phyloP scores from a whole-genome alignment of 202 grass and related monocot species.

The Carex arenaria region DNA sequence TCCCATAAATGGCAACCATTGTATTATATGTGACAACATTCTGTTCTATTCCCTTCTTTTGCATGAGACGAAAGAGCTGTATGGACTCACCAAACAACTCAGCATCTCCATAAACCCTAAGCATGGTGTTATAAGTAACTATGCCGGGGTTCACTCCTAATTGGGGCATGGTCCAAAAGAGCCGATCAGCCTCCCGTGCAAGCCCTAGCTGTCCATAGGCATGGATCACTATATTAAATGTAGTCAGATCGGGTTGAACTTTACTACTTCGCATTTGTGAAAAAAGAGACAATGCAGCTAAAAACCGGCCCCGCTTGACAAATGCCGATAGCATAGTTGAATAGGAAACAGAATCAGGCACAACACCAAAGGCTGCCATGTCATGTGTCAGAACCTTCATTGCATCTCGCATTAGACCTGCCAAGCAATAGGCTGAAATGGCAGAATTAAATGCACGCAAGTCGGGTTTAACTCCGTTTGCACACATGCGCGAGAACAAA shows the following conservation, averaged over 20 bases:
- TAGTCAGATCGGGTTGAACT: slow-evolving; percentile 65
- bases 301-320: slow-evolving; percentile 50
- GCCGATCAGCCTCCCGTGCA: slow-evolving; percentile 67
- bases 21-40: slow-evolving; percentile 95
- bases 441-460: slow-evolving; percentile 79
- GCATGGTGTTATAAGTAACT: slow-evolving; percentile 94
- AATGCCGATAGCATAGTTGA: slow-evolving; percentile 70
- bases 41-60: slow-evolving; percentile 35
- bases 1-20: slow-evolving; percentile 87
- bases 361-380: slow-evolving; percentile 54
- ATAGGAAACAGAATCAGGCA: slow-evolving; percentile 68
- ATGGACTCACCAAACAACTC: slow-evolving; percentile 80
- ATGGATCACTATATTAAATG: slow-evolving; percentile 79
- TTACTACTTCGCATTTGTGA: slow-evolving; percentile 62
- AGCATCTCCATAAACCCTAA: slow-evolving; percentile 80
- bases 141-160: slow-evolving; percentile 57
- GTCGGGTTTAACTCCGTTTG: slow-evolving; percentile 48
- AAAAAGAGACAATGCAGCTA: slow-evolving; percentile 80
- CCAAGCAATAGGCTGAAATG: slow-evolving; percentile 54
- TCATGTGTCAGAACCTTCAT: slow-evolving; percentile 56
- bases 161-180: slow-evolving; percentile 84
- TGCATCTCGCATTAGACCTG: slow-evolving; percentile 62
- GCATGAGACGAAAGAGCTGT: slow-evolving; percentile 78
- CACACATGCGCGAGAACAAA: slow-evolving; percentile 72
- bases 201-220: slow-evolving; percentile 91